Percentiles rank a stretch among this genome's conserved stretches.
These are phyloP conservation scores for Jamesozyma piceae DNA, from an alignment of 805 yeast genomes.

Conservation along the genomic window DNA sequence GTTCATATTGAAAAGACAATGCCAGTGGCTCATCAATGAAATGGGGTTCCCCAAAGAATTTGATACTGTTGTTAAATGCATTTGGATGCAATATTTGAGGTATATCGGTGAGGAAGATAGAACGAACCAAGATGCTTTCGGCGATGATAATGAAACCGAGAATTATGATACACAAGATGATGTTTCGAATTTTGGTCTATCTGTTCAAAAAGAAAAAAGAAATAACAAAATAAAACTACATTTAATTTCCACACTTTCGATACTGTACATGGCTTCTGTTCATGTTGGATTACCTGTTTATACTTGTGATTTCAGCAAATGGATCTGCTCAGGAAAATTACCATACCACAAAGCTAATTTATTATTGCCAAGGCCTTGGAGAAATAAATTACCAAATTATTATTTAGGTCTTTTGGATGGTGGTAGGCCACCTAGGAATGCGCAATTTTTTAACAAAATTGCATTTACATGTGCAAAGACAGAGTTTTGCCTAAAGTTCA, in stretches of 20 bases:
- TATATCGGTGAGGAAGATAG: conserved; percentile 4
- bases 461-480: conserved; percentile 4
- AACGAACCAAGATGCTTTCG: background rate
- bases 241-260: conserved; percentile 24
- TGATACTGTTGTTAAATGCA: conserved; percentile 30
- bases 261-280: conserved; percentile 45
- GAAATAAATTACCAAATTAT: conserved; percentile 33
- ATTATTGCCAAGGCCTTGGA: conserved; percentile 33
- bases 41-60: conserved; percentile 26
- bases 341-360: conserved; percentile 40
- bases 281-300: conserved; percentile 43
- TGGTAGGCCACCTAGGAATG: conserved; percentile 29
- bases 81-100: conserved; percentile 30
- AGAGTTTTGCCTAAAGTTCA: conserved; percentile 9
- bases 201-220: background rate
- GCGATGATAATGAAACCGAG: conserved; percentile 1
- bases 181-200: conserved; percentile 1
- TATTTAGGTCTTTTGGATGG: conserved; percentile 35
- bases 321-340: conserved; percentile 36
- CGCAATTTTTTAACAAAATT: conserved; percentile 5
- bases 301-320: conserved; percentile 37
- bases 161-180: conserved; percentile 4
- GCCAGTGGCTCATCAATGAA: conserved; percentile 32
- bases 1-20: conserved; percentile 40
- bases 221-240: conserved; percentile 11